These are phyloP conservation scores for Blakeslea trispora DNA, from an alignment of 371 early-diverging fungal species.

Conservation along the genomic window DNA sequence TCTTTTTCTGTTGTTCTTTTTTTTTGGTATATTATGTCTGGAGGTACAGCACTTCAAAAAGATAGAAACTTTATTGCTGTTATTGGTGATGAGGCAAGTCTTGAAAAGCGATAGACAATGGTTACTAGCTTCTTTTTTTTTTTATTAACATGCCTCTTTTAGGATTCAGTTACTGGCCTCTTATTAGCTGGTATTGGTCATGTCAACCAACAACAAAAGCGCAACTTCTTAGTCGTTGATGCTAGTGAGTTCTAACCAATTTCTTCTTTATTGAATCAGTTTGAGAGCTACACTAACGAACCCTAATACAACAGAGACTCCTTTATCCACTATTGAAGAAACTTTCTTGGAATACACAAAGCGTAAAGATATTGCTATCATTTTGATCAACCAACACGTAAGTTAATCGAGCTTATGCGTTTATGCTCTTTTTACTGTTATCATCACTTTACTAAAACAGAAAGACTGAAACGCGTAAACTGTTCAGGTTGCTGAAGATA, in stretches of 20 bases:
- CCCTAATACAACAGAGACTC: constrained; percentile 58
- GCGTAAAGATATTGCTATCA: constrained; percentile 96
- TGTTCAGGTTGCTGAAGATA: constrained; percentile 88
- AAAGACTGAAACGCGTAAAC: background rate
- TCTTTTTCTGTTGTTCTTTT: constrained; percentile 18
- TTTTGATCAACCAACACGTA: constrained; percentile 97
- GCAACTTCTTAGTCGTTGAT: constrained; percentile 96
- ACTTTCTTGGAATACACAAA: constrained; percentile 85
- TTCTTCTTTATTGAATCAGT: too few relatives aligned
- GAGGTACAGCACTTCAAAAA: constrained; percentile 49
- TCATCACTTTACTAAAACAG: too few relatives aligned
- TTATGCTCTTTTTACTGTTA: background rate
- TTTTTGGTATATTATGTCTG: constrained; percentile 36
- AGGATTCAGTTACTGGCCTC: constrained; percentile 98
- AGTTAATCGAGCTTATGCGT: constrained; percentile 12
- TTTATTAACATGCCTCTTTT: background rate
- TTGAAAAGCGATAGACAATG: background rate
- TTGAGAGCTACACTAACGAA: background rate
- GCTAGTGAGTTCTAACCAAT: constrained; percentile 64
- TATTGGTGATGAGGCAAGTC: constrained; percentile 93
- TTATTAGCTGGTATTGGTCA: constrained; percentile 97
- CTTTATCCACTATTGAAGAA: constrained; percentile 88
- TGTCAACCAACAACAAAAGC: constrained; percentile 78
- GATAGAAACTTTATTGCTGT: constrained; percentile 91
- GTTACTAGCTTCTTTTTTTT: background rate